Evolutionary conservation across 148 eudicot species (phyloP).

Genomic region (Rhododendron vialii): DNA sequence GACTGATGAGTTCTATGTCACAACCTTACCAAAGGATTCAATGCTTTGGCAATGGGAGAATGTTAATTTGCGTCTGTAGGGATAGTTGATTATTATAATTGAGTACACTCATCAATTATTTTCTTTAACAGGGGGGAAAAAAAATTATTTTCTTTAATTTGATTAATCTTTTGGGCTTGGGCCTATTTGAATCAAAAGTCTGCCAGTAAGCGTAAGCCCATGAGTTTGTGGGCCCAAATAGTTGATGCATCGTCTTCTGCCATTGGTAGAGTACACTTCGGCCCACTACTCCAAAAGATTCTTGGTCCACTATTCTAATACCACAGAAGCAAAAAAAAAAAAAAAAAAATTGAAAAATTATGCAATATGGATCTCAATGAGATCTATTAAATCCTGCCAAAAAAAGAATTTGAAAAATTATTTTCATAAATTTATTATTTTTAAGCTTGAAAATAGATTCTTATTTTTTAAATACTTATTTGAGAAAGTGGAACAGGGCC

Average conservation of each 20-base stretch:
- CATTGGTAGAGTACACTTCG: not conserved
- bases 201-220: not conserved
- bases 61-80: not conserved
- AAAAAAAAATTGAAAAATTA: too few relatives aligned
- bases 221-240: not conserved
- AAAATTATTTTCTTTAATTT: not conserved
- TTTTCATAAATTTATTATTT: too few relatives aligned
- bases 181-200: not conserved
- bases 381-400: too few relatives aligned
- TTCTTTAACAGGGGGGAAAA: too few relatives aligned
- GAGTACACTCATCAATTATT: not conserved
- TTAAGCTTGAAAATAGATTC: too few relatives aligned
- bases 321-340: too few relatives aligned
- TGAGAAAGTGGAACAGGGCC: too few relatives aligned
- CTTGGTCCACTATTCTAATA: not conserved
- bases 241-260: not conserved
- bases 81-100: too few relatives aligned
- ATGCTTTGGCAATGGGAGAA: not conserved
- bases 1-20: not conserved
- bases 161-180: not conserved
- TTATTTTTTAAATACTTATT: too few relatives aligned
- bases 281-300: not conserved
- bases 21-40: not conserved
- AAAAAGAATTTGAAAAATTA: too few relatives aligned
- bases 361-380: too few relatives aligned